phyloP scores from a whole-genome alignment of 2,329 filamentous ascomycete genomes.

The Talaromyces sp. region DNA sequence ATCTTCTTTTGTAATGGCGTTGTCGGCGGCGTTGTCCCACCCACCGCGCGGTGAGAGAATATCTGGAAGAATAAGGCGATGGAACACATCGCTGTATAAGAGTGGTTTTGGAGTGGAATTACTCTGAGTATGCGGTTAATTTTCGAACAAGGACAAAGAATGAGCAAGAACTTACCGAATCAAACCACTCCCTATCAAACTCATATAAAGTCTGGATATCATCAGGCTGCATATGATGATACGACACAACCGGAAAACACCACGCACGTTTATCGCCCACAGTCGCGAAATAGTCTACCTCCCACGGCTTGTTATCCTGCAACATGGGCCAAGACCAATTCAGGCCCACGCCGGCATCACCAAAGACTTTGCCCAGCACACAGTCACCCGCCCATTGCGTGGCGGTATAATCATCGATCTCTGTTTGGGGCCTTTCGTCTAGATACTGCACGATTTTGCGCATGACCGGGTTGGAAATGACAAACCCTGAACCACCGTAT shows the following conservation, averaged over 20 bases:
- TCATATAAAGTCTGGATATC: conserved; percentile 44
- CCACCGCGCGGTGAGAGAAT: conserved; percentile 26
- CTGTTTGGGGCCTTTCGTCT: conserved; percentile 33
- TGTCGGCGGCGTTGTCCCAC: conserved; percentile 36
- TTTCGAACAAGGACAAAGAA: no score
- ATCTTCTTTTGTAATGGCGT: conserved; percentile 25
- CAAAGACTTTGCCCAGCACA: conserved; percentile 47
- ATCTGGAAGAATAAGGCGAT: conserved; percentile 33
- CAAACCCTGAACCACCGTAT: conserved; percentile 53
- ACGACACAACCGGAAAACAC: conserved; percentile 50
- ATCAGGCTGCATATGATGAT: conserved; percentile 47
- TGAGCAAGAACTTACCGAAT: conserved; percentile 49
- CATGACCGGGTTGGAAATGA: conserved; percentile 51
- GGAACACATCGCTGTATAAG: conserved; percentile 37
- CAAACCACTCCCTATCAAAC: conserved; percentile 53
- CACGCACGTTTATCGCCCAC: conserved; percentile 43
- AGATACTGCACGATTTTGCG: conserved; percentile 42
- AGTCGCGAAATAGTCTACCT: conserved; percentile 41
- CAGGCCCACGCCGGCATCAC: conserved; percentile 45
- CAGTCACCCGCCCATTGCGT: conserved; percentile 50
- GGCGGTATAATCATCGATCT: conserved; percentile 45
- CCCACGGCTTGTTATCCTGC: conserved; percentile 41
- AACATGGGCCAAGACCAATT: conserved; percentile 49
- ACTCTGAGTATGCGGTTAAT: neutral
- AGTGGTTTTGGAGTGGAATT: conserved; percentile 20